These are phyloP conservation scores for Alternaria consortialis DNA, from an alignment of 2,329 filamentous ascomycete species.

Conservation along the genomic window DNA sequence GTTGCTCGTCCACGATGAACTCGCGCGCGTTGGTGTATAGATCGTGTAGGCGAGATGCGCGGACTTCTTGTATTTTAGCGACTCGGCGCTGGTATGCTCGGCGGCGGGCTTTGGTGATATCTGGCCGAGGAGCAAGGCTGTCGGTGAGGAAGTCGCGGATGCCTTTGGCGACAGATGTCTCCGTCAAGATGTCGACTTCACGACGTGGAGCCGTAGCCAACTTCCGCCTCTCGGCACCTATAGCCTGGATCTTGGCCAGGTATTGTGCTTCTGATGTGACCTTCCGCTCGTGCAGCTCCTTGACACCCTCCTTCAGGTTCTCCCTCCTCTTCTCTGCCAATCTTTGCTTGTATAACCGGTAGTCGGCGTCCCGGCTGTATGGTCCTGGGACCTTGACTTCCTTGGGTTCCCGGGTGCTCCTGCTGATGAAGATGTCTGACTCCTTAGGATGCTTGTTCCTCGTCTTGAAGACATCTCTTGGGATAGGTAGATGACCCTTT, in stretches of 20 bases:
- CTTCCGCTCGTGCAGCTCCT: constrained; percentile 67
- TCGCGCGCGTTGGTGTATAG: constrained; percentile 87
- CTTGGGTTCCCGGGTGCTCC: constrained; percentile 66
- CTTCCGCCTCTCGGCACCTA: constrained; percentile 59
- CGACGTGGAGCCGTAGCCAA: constrained; percentile 71
- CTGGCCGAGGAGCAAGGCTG: constrained; percentile 33
- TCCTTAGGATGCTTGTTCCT: constrained; percentile 61
- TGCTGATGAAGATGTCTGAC: constrained; percentile 66
- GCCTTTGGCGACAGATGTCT: constrained; percentile 41
- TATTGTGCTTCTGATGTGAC: constrained; percentile 32
- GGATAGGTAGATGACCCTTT: constrained; percentile 84
- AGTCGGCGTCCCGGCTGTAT: constrained; percentile 56
- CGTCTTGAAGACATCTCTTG: constrained; percentile 76
- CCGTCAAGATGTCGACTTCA: constrained; percentile 62
- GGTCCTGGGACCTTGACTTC: constrained; percentile 45
- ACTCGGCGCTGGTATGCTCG: constrained; percentile 53
- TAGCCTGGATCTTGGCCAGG: constrained; percentile 31
- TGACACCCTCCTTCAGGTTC: constrained; percentile 76
- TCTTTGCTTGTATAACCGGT: constrained; percentile 71
- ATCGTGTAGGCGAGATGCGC: constrained; percentile 78
- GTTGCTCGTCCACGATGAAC: constrained; percentile 85
- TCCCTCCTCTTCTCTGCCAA: constrained; percentile 76
- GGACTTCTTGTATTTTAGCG: constrained; percentile 64
- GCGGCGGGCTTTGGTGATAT: constrained; percentile 42
- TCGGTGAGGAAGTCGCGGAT: constrained; percentile 48